Evolutionary conservation across 768 basidiomycete genomes (phyloP).

Genomic region (Sistotremastrum suecicum): DNA sequence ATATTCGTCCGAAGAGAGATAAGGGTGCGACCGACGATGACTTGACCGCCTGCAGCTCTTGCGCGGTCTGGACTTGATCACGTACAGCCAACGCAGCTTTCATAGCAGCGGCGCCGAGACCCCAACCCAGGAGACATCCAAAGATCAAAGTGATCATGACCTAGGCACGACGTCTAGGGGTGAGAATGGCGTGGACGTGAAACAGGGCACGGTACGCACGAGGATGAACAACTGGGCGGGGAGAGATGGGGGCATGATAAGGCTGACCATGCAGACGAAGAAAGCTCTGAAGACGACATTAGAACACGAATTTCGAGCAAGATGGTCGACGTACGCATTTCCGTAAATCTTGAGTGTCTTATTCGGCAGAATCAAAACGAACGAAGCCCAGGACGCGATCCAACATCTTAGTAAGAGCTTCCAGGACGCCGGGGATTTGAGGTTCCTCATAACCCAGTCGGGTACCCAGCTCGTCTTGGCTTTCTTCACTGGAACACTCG

Average conservation of each 20-base stretch:
- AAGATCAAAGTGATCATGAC: constrained; percentile 29
- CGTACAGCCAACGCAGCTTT: constrained; percentile 28
- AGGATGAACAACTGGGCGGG: constrained; percentile 35
- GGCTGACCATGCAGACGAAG: constrained; percentile 26
- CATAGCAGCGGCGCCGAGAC: constrained; percentile 39
- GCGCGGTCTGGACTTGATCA: constrained; percentile 15
- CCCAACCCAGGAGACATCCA: constrained; percentile 40
- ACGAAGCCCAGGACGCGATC: constrained; percentile 24
- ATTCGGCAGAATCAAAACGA: constrained; percentile 26
- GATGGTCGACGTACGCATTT: constrained; percentile 21
- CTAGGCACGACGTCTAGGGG: constrained; percentile 9
- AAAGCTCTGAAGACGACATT: constrained; percentile 21
- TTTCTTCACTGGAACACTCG: no score
- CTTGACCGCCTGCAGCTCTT: constrained; percentile 21
- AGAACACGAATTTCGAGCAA: not conserved
- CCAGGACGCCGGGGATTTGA: constrained; percentile 21
- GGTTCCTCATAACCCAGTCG: constrained; percentile 21
- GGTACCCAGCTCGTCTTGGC: no score
- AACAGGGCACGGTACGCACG: constrained; percentile 16
- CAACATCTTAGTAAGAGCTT: constrained; percentile 28
- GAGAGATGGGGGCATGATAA: constrained; percentile 35
- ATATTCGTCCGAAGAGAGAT: not conserved
- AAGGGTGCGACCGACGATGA: not conserved
- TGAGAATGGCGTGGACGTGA: no score
- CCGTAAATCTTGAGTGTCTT: constrained; percentile 23